Base-by-base conservation (phyloP, 2,329 filamentous ascomycete species). In the Aspergillus sp. region DNA sequence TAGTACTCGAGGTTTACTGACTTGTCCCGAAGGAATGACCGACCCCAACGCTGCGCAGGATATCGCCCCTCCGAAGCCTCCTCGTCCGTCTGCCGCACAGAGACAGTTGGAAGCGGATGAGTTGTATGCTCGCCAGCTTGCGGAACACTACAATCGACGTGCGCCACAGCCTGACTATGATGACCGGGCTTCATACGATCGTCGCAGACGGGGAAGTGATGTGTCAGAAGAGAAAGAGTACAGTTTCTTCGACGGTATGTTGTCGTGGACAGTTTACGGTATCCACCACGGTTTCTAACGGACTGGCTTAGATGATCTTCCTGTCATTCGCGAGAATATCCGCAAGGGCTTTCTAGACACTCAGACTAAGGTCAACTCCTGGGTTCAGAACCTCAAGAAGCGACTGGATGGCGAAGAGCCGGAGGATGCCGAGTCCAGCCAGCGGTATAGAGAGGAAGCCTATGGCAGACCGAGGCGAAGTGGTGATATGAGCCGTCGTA, bases 271-370 rank as follows among this genome's bases (percentile, higher is more conserved):
- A 20, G 13, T 24, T 47, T 13, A n/a, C 26, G 10, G 9, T 24
- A 16, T 10, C 6, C 35, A 36, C 19, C 22, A 36, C 14, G 26
- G 1, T n/a, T 10, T 10, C 35, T 48, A 22, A 17, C 35, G 7
- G 17, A 38, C 43, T 41, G 42, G 38, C 17, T 20, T 59, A 85
- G 94, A 99, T 64, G 94, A 99, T 61, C 82, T 99, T 13, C 93
- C 94, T 1, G 85, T 93, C 46, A 96, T 99, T 67, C 87, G 86
- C 60, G 90, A 96, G 68, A 96, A 95, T 65, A 82, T 99, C 61
- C 88, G 87, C 68, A 95, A 97, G 75, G 94, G 94, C 3, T 99
- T 99, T 74, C 66, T 91, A 50, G 92, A 99, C 67, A 97, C 94
- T 2, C 94, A 97, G 75, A 86, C 83, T 50, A 95, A 89, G 67